Evolutionary conservation across 2,329 filamentous ascomycete genomes (phyloP), one percentile per base, ranked within the genome.

Genomic region (Metarhizium anisopliae): DNA sequence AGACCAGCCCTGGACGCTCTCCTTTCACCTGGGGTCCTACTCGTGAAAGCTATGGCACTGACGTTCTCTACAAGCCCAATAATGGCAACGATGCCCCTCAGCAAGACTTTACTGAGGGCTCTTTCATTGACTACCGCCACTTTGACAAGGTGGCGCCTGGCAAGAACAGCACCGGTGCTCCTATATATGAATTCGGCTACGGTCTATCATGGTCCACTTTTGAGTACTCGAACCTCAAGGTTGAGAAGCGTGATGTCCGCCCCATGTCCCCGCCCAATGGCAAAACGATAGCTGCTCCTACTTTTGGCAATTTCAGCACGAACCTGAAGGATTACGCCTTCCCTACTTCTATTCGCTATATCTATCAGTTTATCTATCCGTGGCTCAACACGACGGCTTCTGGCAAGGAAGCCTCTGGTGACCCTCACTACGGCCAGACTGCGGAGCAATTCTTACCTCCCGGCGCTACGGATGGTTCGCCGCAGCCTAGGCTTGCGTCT

Each of bases 131-230:
- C 60, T 74, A 74, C 62, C 70, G 72, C 32, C 77, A 84, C 61
- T 89, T 94, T 53, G 90, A 95, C 72, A 77, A 78, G 64, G 69
- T 70, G n/a, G 72, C 68, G 2, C 66, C 72, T 4, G 66, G 63
- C 53, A 68, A 67, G 53, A 64, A 67, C 42, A 61, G 63, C 38
- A 14, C 56, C 1, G 62, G 63, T 38, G 81, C 82, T 1, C 88
- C 89, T 1, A 81, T 89, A 59, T 94, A 85, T 70, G 89, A 92
- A 66, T 95, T 94, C 62, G 90, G 90, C 7, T 88, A 81, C 64
- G 90, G 90, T 55, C 75, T 95, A 13, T 88, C 83, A 3, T 95
- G 94, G 77, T 90, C 89, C 1, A 89, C 79, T 2, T 93, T 95
- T 66, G 70, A 81, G 54, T 90, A 90, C 74, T 83, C 85, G n/a